These are phyloP conservation scores for Zygnema circumcarinatum DNA, from an alignment of 139 green algal genomes.

Conservation along the genomic window DNA sequence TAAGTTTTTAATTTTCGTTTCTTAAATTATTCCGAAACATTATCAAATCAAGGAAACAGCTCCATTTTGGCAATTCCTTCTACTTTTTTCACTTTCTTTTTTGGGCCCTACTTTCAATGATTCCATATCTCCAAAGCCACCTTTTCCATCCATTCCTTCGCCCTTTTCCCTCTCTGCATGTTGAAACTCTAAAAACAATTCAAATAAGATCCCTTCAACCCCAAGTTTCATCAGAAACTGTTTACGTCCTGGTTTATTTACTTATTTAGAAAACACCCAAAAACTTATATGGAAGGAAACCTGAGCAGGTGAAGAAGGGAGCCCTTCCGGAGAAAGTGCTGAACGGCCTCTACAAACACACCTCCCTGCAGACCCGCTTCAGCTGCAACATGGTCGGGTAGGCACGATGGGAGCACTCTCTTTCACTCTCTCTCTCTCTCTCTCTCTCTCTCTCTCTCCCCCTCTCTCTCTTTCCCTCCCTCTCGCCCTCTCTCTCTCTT, in stretches of 20 bases:
- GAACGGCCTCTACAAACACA: conserved; percentile 84
- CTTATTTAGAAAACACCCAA: background rate
- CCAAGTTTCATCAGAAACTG: too few relatives aligned
- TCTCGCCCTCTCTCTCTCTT: background rate
- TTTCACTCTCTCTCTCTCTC: background rate
- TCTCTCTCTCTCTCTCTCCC: background rate
- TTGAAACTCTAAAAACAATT: too few relatives aligned
- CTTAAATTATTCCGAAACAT: too few relatives aligned
- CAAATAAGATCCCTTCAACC: too few relatives aligned
- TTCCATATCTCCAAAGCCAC: too few relatives aligned
- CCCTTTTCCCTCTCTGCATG: too few relatives aligned
- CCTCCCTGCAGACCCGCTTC: conserved; percentile 79
- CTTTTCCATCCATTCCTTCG: too few relatives aligned
- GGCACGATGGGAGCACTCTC: conserved; percentile 55
- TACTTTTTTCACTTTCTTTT: too few relatives aligned
- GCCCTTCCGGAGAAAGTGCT: conserved; percentile 66
- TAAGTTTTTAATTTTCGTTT: conserved; percentile 40
- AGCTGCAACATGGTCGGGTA: conserved; percentile 80
- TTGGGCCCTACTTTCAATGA: too few relatives aligned
- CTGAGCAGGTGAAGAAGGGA: conserved; percentile 35
- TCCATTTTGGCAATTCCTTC: too few relatives aligned
- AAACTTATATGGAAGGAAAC: background rate
- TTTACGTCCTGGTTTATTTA: too few relatives aligned
- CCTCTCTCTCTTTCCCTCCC: background rate
- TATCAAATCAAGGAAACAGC: too few relatives aligned